Base-by-base conservation (phyloP, 108 stramenopile species). In the Pseudonitzschia multiseries region DNA sequence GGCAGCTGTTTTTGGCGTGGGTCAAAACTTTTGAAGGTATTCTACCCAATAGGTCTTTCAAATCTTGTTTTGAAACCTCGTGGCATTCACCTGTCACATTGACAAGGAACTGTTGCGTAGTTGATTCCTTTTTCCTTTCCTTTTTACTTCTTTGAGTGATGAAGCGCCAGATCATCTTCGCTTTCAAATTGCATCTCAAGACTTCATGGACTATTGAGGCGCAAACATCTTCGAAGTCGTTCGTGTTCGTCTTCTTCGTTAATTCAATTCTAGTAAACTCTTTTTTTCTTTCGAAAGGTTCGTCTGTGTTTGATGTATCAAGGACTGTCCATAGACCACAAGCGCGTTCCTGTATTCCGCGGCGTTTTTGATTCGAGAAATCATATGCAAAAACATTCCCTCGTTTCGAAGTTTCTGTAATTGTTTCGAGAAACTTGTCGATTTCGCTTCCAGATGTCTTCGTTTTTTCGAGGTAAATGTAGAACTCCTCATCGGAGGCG, bases 41-140 rank as follows among this genome's bases (percentile, higher is more conserved):
- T n/a, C 78, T 75, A 13, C 52, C 71, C 59, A 90, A 84, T 32
- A 90, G 31, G 70, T 86, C 85, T 28, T 70, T 33, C 27, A 88
- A 36, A 68, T 90, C 87, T 12, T 65, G 53, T 17, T 85, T 79
- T 40, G 77, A 66, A 29, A 90, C 67, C 60, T 70, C 54, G 33
- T 43, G 43, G 51, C 65, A 66, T 32, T 56, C 64, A 10, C 85
- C 83, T 14, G 52, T 41, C 1, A 32, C 26, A 12, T n/a, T 50
- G n/a, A 70, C 41, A 1, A 28, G 26, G 56, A 73, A 79, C 17
- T 27, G 21, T 28, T 69, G 73, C 10, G 8, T 10, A 14, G 61
- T 27, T 13, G 53, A 42, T 0, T 28, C 12, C 31, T 64, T 70
- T 59, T 69, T 76, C 40, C 57, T 60, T 68, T 70, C 63, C 65